phyloP scores from a whole-genome alignment of 768 basidiomycete species.

The Boletus tomentosulus region DNA sequence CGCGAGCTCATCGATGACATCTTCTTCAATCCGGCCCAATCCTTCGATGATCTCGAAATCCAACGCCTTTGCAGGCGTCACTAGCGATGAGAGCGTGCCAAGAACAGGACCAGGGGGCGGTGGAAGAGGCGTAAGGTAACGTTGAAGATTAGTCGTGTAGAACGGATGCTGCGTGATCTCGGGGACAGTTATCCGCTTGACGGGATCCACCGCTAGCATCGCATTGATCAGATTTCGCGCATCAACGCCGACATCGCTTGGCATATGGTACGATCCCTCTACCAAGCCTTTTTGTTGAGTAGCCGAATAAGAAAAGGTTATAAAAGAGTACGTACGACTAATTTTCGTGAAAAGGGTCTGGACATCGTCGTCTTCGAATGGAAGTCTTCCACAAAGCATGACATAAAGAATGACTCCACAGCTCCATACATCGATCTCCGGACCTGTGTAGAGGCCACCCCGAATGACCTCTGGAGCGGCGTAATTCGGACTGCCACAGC shows the following conservation, averaged over 20 bases:
- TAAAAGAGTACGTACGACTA: conserved; percentile 51
- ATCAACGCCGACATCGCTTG: conserved; percentile 73
- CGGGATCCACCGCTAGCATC: conserved; percentile 93
- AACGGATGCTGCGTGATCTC: conserved; percentile 91
- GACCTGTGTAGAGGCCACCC: conserved; percentile 92
- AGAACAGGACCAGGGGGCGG: conserved; percentile 74
- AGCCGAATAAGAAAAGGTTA: too few relatives aligned
- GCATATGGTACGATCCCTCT: conserved; percentile 88
- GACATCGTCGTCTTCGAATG: conserved; percentile 97
- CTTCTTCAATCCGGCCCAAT: conserved; percentile 87
- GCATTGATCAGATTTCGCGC: conserved; percentile 74
- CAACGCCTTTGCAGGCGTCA: conserved; percentile 59
- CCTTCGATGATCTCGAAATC: conserved; percentile 90
- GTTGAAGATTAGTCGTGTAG: conserved; percentile 79
- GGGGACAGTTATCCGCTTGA: conserved; percentile 89
- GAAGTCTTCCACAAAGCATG: conserved; percentile 91
- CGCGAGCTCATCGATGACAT: conserved; percentile 81
- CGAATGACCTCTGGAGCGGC: conserved; percentile 98
- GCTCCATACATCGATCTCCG: conserved; percentile 99
- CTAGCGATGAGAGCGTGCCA: conserved; percentile 67
- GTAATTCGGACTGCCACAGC: conserved; percentile 97
- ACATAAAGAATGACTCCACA: conserved; percentile 99
- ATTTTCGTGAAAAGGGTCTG: conserved; percentile 93
- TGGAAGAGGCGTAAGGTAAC: conserved; percentile 83
- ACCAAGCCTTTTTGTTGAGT: conserved; percentile 1